These are phyloP conservation scores for Aspergillus terreus DNA, from an alignment of 2,329 filamentous ascomycete species.

Conservation along the genomic window DNA sequence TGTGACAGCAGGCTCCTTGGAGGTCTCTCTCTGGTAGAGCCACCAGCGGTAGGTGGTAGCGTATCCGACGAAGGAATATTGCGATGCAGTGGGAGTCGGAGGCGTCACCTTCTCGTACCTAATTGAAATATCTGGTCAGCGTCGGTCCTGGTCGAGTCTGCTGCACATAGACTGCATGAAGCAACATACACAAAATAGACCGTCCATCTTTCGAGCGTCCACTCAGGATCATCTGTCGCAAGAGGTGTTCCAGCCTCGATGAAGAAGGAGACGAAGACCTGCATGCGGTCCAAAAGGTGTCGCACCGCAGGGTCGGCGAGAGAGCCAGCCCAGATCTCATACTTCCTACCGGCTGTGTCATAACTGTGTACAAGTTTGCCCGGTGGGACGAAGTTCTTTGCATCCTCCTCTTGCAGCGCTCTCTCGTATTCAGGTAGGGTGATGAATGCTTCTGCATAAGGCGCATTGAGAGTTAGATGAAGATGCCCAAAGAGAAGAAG, in stretches of 20 bases:
- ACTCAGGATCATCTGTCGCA: constrained; percentile 66
- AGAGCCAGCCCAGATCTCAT: constrained; percentile 80
- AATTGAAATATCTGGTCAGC: constrained; percentile 13
- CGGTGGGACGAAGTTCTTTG: constrained; percentile 63
- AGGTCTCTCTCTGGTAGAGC: constrained; percentile 42
- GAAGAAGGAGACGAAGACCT: constrained; percentile 78
- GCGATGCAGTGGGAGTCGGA: constrained; percentile 45
- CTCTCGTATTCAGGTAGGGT: constrained; percentile 60
- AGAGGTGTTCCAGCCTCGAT: constrained; percentile 90
- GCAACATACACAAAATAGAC: constrained; percentile 73
- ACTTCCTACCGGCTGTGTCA: constrained; percentile 58
- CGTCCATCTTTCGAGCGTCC: constrained; percentile 77
- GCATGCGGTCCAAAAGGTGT: constrained; percentile 72
- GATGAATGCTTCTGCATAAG: constrained; percentile 60
- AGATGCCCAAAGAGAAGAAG: background rate
- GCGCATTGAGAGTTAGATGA: background rate
- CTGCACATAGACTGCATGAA: background rate
- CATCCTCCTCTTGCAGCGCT: constrained; percentile 47
- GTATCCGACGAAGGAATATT: constrained; percentile 85
- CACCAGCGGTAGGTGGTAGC: constrained; percentile 88
- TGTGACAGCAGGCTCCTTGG: constrained; percentile 37
- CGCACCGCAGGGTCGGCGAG: constrained; percentile 67
- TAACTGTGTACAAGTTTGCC: constrained; percentile 68
- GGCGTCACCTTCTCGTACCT: constrained; percentile 54
- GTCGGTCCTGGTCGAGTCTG: background rate